Evolutionary conservation across 257 asterid species (phyloP), one percentile per base, ranked within the genome.

Genomic region (Rehmannia glutinosa): DNA sequence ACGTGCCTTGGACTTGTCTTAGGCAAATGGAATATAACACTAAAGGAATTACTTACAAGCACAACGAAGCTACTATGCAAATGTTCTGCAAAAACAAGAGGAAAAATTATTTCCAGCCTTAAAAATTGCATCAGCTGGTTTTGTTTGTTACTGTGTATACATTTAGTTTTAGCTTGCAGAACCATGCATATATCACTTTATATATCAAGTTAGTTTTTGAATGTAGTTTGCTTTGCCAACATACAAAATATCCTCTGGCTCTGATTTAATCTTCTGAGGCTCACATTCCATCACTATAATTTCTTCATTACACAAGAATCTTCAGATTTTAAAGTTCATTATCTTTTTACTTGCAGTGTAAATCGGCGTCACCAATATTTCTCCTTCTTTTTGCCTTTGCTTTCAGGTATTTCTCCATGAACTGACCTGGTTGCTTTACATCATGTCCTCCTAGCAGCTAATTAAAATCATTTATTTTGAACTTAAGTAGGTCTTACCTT

Each of bases 331-430:
- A 45, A 38, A 62, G 13, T 64, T 27, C 49, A 16, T 43, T 73
- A 16, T 66, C 17, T 62, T 54, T 63, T 55, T 38, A 21, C 57
- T 80, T 84, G 86, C 96, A 94, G 99, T 94, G 99, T 81, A 94
- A 94, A 91, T 91, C 99, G n/a, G 98, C 98, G 9, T 75, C 98
- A 60, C 99, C 99, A 35, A 91, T 94, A 81, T 94, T 94, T 83
- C 97, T 94, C 76, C 99, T 94, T 43, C 73, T 91, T 33, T 94
- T 94, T 59, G 99, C 99, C 75, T 91, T 94, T 78, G 95, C 96
- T 63, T 94, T 94, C 97, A 91, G 99, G 99, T 94, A 81, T 36
- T 74, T 78, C 59, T 68, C 77, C 68, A 28, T 24, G 17, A 53
- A 53, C 23, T 77, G 42, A 7, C 21, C 62, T 60, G 24, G 57